Conservation (phyloP, 176 grass and related monocot genomes). For the Carex scoparia region DNA sequence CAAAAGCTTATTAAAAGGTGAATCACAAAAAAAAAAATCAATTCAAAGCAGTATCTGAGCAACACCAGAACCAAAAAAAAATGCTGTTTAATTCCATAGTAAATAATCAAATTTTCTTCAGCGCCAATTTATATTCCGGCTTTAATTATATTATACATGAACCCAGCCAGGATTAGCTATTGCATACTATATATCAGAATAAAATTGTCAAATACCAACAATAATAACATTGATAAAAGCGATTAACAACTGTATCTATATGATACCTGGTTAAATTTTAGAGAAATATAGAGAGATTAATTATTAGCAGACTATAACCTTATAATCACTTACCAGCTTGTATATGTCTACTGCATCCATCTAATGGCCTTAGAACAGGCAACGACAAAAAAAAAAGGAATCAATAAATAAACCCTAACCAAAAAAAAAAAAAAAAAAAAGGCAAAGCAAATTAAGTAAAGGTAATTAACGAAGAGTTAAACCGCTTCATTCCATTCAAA, state of each 20-base stretch:
- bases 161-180: neutral
- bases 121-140: neutral
- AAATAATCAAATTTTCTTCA: neutral
- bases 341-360: slow-evolving; percentile 7
- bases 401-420: slow-evolving; percentile 12
- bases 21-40: neutral
- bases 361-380: slow-evolving; percentile 16
- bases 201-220: neutral
- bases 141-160: neutral
- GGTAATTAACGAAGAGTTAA: slow-evolving; percentile 16
- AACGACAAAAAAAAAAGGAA: neutral
- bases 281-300: neutral
- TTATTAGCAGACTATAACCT: neutral
- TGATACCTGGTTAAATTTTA: neutral
- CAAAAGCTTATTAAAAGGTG: slow-evolving; percentile 10
- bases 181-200: neutral
- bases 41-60: neutral
- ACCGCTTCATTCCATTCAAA: neutral
- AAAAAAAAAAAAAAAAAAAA: slow-evolving; percentile 6
- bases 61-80: neutral
- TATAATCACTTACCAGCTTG: neutral
- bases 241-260: neutral
- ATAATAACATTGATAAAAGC: neutral
- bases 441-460: neutral
- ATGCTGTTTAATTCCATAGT: neutral